phyloP scores from a whole-genome alignment of 441 rosid genomes.

The Isatis lusitanica region DNA sequence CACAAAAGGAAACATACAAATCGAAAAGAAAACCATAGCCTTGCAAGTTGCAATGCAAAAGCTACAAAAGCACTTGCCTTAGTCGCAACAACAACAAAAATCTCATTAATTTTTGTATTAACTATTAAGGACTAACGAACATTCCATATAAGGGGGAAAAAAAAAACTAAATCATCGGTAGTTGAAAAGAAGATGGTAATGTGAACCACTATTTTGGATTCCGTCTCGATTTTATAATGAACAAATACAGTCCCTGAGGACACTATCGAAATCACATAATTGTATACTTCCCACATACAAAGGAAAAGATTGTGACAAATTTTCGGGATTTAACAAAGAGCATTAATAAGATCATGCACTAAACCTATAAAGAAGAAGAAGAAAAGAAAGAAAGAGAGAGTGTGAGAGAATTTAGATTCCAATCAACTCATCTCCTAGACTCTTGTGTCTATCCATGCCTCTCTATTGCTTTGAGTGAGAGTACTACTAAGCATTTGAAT shows the following conservation, averaged over 20 bases:
- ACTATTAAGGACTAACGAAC: background rate
- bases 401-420: background rate
- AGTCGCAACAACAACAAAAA: background rate
- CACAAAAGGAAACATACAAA: background rate
- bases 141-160: background rate
- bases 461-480: slow-evolving; percentile 16
- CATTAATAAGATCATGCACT: slow-evolving; percentile 3
- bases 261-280: background rate
- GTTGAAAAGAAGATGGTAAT: background rate
- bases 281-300: background rate
- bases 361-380: background rate
- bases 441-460: slow-evolving; percentile 5
- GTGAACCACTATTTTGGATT: background rate
- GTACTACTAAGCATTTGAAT: background rate
- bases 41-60: background rate
- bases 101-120: background rate
- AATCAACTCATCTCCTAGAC: slow-evolving; percentile 4
- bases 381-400: background rate
- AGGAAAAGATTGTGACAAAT: background rate
- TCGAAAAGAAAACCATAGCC: background rate
- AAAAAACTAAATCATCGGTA: background rate
- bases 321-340: background rate
- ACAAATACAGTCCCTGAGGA: background rate
- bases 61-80: background rate
- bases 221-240: background rate